Percentiles rank a stretch among this genome's conserved stretches.
phyloP scores from a whole-genome alignment of 2,329 filamentous ascomycete species.

The Coniochaeta prunicola region DNA sequence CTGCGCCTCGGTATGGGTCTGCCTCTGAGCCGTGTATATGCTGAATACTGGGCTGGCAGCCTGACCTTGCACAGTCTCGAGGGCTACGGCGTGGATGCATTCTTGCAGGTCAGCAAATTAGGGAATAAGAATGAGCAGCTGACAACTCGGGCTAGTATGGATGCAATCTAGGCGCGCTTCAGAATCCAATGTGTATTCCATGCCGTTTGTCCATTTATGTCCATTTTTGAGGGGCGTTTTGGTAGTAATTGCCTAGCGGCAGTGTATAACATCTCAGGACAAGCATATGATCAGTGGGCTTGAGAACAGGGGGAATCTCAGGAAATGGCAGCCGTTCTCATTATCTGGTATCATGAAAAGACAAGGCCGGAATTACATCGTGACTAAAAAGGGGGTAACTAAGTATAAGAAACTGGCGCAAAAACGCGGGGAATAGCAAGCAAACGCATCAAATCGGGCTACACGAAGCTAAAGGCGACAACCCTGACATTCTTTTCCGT shows the following conservation, averaged over 20 bases:
- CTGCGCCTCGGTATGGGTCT: conserved; percentile 86
- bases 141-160: conserved; percentile 68
- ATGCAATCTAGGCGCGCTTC: conserved; percentile 52
- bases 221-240: too few relatives aligned
- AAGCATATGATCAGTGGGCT: not conserved
- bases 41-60: conserved; percentile 95
- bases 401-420: conserved; percentile 22
- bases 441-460: conserved; percentile 8
- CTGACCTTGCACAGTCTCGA: conserved; percentile 87
- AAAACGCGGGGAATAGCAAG: conserved; percentile 15
- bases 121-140: conserved; percentile 98
- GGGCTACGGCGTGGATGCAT: conserved; percentile 92
- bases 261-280: too few relatives aligned
- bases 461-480: not conserved
- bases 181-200: too few relatives aligned
- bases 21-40: conserved; percentile 88
- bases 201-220: too few relatives aligned
- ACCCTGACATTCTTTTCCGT: conserved; percentile 1
- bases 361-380: conserved; percentile 39
- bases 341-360: conserved; percentile 43
- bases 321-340: conserved; percentile 25
- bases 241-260: too few relatives aligned
- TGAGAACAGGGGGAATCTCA: not conserved
- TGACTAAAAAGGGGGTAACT: conserved; percentile 31
- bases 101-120: conserved; percentile 90